Percentiles rank a stretch among this genome's conserved stretches.
phyloP scores from a whole-genome alignment of 1,139 yeast species.

The Candida anutae region DNA sequence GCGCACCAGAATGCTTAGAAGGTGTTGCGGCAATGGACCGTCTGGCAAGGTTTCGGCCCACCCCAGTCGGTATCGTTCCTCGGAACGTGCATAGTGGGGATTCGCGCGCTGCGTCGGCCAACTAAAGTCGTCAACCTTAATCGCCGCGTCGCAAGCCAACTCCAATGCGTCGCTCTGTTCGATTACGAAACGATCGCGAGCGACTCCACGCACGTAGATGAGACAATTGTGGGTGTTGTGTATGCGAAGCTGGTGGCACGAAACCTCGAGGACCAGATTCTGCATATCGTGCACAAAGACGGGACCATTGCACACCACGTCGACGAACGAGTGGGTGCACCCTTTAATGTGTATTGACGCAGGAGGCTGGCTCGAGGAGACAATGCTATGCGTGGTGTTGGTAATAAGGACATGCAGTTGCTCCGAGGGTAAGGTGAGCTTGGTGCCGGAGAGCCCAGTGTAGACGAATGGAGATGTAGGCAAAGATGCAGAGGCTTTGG shows the following conservation, averaged over 20 bases:
- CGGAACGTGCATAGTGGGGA: conserved; percentile 8
- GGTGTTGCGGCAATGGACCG: no score
- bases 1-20: not conserved
- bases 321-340: conserved; percentile 12
- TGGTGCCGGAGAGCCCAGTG: no score
- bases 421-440: no score
- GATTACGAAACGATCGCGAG: conserved; percentile 21
- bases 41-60: no score
- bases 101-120: conserved; percentile 14
- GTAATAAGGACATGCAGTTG: no score
- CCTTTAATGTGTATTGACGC: conserved; percentile 19
- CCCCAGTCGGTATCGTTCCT: not conserved
- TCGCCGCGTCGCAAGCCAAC: no score
- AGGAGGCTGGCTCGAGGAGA: no score
- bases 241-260: conserved; percentile 35
- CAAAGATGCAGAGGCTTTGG: no score
- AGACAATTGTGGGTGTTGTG: conserved; percentile 20
- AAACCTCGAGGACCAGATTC: conserved; percentile 17
- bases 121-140: conserved; percentile 18
- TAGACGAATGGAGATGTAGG: no score
- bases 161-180: conserved; percentile 22
- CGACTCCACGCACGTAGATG: conserved; percentile 13
- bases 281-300: conserved; percentile 19
- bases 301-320: conserved; percentile 23
- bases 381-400: no score